phyloP scores from a whole-genome alignment of 1,284 basidiomycete species.

The Earliella scabrosa region DNA sequence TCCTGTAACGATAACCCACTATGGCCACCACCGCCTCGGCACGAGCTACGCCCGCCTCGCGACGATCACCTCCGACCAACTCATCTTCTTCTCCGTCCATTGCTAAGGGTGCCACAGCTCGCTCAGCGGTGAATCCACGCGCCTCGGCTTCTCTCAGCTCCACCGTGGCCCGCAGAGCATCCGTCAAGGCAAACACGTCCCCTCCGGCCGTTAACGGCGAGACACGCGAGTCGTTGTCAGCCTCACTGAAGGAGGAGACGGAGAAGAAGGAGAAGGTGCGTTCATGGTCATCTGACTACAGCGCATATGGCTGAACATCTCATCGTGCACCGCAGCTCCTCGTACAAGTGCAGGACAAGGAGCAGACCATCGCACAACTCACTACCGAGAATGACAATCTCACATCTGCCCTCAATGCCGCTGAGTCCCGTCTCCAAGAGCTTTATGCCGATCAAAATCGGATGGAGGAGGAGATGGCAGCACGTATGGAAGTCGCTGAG shows the following conservation, averaged over 20 bases:
- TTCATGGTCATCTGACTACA: slow-evolving; percentile 18
- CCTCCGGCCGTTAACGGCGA: slow-evolving; percentile 36
- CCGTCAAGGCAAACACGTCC: slow-evolving; percentile 46
- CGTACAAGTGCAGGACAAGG: slow-evolving; percentile 76
- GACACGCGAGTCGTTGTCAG: slow-evolving; percentile 56
- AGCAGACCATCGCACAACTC: slow-evolving; percentile 64
- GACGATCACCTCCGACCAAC: slow-evolving; percentile 37
- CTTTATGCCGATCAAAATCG: slow-evolving; percentile 79
- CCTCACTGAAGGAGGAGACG: slow-evolving; percentile 72
- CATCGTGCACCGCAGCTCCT: slow-evolving; percentile 54
- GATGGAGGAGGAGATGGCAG: slow-evolving; percentile 75
- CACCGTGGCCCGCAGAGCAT: slow-evolving; percentile 51
- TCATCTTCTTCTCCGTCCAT: slow-evolving; percentile 33
- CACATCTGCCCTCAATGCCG: slow-evolving; percentile 61
- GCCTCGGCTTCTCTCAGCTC: slow-evolving; percentile 38
- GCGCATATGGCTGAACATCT: background rate
- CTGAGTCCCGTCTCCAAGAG: slow-evolving; percentile 73
- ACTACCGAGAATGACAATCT: slow-evolving; percentile 66
- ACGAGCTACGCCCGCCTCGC: slow-evolving; percentile 48
- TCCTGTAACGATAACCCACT: slow-evolving; percentile 19
- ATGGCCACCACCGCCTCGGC: slow-evolving; percentile 39
- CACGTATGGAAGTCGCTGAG: slow-evolving; percentile 78
- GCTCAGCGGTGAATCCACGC: slow-evolving; percentile 41
- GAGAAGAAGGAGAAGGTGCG: slow-evolving; percentile 80
- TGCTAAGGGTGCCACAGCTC: slow-evolving; percentile 43